Conservation (phyloP, 2,329 filamentous ascomycete species). For the Arachnomyces sp. region DNA sequence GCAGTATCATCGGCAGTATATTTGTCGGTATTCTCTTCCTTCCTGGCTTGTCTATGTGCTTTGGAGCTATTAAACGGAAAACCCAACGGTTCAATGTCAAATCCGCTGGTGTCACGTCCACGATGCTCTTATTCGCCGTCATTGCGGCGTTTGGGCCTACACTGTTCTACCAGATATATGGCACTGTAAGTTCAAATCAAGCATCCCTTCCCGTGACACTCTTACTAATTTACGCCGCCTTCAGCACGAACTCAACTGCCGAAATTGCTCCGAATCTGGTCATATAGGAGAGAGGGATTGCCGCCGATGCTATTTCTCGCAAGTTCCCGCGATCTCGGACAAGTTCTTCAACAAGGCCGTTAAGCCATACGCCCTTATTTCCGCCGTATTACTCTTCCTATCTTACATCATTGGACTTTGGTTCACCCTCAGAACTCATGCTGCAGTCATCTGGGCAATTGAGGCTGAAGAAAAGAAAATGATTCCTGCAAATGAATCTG, state of each 20-base stretch:
- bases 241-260: slow-evolving; percentile 83
- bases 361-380: slow-evolving; percentile 85
- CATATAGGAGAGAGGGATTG: slow-evolving; percentile 54
- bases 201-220: neutral
- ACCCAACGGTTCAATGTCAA: slow-evolving; percentile 97
- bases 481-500: slow-evolving; percentile 21
- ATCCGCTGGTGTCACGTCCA: slow-evolving; percentile 92
- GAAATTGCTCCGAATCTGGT: slow-evolving; percentile 44
- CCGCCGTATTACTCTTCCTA: slow-evolving; percentile 75
- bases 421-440: slow-evolving; percentile 92
- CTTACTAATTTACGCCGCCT: neutral
- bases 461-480: slow-evolving; percentile 70
- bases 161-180: slow-evolving; percentile 97
- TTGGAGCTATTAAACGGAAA: slow-evolving; percentile 93
- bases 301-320: slow-evolving; percentile 87
- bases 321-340: slow-evolving; percentile 73
- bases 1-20: slow-evolving; percentile 94
- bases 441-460: slow-evolving; percentile 91
- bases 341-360: slow-evolving; percentile 86
- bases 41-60: slow-evolving; percentile 95
- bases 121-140: slow-evolving; percentile 93
- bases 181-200: slow-evolving; percentile 52
- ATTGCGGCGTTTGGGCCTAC: slow-evolving; percentile 94
- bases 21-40: slow-evolving; percentile 94
- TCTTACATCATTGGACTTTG: slow-evolving; percentile 90